Base-by-base conservation (phyloP, 2,329 filamentous ascomycete species). In the Penicillium sp. region DNA sequence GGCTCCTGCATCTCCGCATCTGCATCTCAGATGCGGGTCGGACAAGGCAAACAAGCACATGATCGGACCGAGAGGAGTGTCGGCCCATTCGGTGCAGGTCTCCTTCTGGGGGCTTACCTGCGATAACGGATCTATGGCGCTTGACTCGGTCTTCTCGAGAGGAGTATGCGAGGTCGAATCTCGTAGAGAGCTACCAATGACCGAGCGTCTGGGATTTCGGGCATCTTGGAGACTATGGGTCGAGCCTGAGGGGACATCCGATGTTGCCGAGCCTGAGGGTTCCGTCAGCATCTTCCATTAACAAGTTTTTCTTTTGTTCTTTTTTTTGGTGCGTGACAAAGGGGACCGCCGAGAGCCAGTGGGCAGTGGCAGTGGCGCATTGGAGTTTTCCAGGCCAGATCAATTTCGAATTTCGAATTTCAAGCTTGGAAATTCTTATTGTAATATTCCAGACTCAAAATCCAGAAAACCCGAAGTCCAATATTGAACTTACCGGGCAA, bases 51-150 rank as follows among this genome's bases (percentile, higher is more conserved):
- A 27, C 54, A 51, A 37, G 37, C 50, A 57, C 55, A 54, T 57
- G 55, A 57, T 29, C 19, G 19, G 15, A 25, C 17, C 33, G 35
- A 13, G 21, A 4, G 12, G 23, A 19, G 12, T 50, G 7, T 48
- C n/a, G 43, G 15, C 21, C 45, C 21, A 54, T 54, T 35, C 23
- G n/a, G 23, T 38, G 21, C 46, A 33, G 9, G 38, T n/a, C 9
- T 23, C 17, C 51, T 31, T 40, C 33, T 9, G 31, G 37, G 37
- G n/a, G 47, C 71, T 66, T 67, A 89, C 86, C 75, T 89, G 85
- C 51, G 87, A 89, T 62, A 89, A 77, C 56, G 87, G 87, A 72
- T 89, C 87, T 61, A 88, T 87, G 27, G 80, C 80, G 52, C 81
- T 78, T 53, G 69, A 69, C 51, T 76, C 71, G 51, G 70, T 69